A percentile compares a stretch with the other conserved stretches of the same genome.
Conservation (phyloP, 768 basidiomycete species). For the Trametes maxima region DNA sequence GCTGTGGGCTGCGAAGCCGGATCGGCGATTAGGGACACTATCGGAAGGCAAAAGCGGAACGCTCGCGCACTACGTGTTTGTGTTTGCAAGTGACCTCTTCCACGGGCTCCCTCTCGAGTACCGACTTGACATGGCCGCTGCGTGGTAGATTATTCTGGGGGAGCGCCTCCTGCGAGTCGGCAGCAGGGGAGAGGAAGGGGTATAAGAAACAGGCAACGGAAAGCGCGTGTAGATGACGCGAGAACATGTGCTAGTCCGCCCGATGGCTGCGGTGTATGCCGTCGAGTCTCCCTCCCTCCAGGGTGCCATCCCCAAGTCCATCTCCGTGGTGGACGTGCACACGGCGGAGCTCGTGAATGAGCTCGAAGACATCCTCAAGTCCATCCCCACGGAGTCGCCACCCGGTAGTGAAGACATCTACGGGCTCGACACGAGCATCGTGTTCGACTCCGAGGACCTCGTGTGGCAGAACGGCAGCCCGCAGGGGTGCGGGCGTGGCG, state of each 20-base stretch:
- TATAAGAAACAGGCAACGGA: conserved; percentile 33
- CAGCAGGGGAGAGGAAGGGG: conserved; percentile 23
- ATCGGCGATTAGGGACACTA: conserved; percentile 8
- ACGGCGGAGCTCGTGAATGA: conserved; percentile 52
- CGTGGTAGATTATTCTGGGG: conserved; percentile 56
- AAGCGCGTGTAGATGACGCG: conserved; percentile 31
- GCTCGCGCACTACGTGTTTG: conserved; percentile 39
- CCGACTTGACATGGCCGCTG: conserved; percentile 65
- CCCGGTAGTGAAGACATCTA: conserved; percentile 75
- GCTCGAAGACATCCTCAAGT: conserved; percentile 60
- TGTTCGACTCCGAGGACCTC: conserved; percentile 57
- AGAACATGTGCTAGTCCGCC: conserved; percentile 26
- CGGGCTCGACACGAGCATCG: conserved; percentile 65
- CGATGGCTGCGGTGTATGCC: conserved; percentile 1
- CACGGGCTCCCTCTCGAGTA: conserved; percentile 69
- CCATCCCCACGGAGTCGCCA: conserved; percentile 55
- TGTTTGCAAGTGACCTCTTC: conserved; percentile 43
- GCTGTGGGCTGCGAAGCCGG: conserved; percentile 60
- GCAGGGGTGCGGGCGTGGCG: conserved; percentile 58
- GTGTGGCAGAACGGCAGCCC: conserved; percentile 66
- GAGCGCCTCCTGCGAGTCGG: conserved; percentile 47
- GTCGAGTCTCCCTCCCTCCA: conserved; percentile 44
- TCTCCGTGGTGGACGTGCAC: conserved; percentile 38
- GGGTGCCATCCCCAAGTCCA: conserved; percentile 45
- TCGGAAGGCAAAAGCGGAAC: not conserved